Evolutionary conservation across 1,284 basidiomycete species (phyloP).

Genomic region (Moniliella sp.): DNA sequence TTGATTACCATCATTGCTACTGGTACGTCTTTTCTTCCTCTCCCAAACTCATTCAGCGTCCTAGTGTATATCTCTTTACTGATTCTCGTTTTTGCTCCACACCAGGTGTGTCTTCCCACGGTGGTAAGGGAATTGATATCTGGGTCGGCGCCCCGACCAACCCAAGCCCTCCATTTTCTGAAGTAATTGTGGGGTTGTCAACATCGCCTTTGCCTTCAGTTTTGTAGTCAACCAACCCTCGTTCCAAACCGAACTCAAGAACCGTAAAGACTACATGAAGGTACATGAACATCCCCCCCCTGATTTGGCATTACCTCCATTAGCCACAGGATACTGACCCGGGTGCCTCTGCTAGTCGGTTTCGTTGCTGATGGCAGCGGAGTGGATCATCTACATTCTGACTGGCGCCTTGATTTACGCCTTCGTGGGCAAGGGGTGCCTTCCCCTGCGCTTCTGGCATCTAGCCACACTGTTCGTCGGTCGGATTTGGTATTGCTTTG

Average conservation of each 20-base stretch:
- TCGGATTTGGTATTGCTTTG: slow-evolving; percentile 12
- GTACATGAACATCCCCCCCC: too few relatives aligned
- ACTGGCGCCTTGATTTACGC: slow-evolving; percentile 20
- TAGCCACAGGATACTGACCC: too few relatives aligned
- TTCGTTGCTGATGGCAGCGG: slow-evolving; percentile 12
- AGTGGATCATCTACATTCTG: slow-evolving; percentile 21
- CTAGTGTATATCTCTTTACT: too few relatives aligned
- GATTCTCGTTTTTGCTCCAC: too few relatives aligned
- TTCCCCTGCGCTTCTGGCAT: slow-evolving; percentile 13
- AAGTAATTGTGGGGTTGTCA: slow-evolving; percentile 11
- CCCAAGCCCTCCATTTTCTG: too few relatives aligned
- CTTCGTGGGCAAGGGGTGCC: slow-evolving; percentile 13
- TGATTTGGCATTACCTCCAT: too few relatives aligned
- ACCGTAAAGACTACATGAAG: slow-evolving; percentile 19
- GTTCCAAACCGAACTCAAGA: slow-evolving; percentile 23
- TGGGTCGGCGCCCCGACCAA: too few relatives aligned
- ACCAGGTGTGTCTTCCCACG: too few relatives aligned
- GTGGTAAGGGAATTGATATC: too few relatives aligned
- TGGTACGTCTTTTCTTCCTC: too few relatives aligned
- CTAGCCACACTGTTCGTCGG: slow-evolving; percentile 13
- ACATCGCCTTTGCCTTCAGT: slow-evolving; percentile 22
- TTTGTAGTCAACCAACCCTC: slow-evolving; percentile 20
- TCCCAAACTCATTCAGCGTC: too few relatives aligned
- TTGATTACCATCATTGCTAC: slow-evolving; percentile 17
- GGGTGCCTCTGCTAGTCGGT: too few relatives aligned